A percentile compares a stretch with the other conserved stretches of the same genome.
Conservation (phyloP, 257 asterid genomes). For the Nicotiana sylvestris region DNA sequence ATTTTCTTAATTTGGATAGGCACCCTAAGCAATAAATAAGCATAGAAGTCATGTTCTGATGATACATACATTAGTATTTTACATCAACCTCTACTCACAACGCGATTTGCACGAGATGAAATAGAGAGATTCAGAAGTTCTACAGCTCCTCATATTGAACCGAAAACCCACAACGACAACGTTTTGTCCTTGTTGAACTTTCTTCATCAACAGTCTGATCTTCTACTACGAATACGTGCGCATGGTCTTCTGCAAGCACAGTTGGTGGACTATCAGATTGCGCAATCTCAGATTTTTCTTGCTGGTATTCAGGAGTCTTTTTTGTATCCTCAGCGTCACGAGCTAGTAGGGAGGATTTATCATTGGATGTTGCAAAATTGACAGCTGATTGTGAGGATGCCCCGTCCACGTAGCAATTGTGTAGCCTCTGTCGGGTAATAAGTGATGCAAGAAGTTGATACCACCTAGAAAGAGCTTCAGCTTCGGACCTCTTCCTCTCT, state of each 20-base stretch:
- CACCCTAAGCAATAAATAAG: not conserved
- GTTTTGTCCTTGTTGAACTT: constrained; percentile 39
- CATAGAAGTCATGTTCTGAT: not conserved
- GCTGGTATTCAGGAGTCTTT: constrained; percentile 15
- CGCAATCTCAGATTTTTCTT: constrained; percentile 21
- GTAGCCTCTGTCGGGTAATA: constrained; percentile 71
- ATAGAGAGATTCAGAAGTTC: not conserved
- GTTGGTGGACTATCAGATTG: constrained; percentile 6
- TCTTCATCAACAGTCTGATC: constrained; percentile 45
- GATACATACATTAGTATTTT: not conserved
- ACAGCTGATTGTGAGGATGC: constrained; percentile 26
- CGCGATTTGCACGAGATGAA: not conserved
- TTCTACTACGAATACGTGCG: constrained; percentile 49
- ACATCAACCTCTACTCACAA: not conserved
- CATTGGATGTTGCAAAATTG: constrained; percentile 23
- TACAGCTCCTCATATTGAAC: constrained; percentile 68
- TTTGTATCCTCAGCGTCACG: constrained; percentile 12
- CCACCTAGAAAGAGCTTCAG: constrained; percentile 84
- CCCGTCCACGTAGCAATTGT: constrained; percentile 48
- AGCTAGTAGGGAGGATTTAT: constrained; percentile 16
- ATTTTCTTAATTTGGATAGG: not conserved
- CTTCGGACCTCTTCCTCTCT: constrained; percentile 57
- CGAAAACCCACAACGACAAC: constrained; percentile 78
- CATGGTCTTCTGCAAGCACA: constrained; percentile 44
- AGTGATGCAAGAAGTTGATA: constrained; percentile 94